Percentiles rank a stretch among this genome's conserved stretches.
Evolutionary conservation across 768 basidiomycete species (phyloP).

Genomic region (Tephrocybe sp.): DNA sequence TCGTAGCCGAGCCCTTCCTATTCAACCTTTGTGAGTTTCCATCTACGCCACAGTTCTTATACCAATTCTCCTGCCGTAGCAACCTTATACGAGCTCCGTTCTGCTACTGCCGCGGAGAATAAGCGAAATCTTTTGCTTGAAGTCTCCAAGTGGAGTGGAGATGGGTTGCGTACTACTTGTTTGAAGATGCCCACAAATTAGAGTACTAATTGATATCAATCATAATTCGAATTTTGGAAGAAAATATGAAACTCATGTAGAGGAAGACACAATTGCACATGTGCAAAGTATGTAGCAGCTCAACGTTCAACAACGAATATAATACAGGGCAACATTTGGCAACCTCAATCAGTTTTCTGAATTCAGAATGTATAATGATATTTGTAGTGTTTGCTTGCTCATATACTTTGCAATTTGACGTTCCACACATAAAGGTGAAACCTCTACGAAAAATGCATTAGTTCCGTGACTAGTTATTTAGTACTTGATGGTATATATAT

Average conservation of each 20-base stretch:
- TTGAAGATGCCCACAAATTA: slow-evolving; percentile 72
- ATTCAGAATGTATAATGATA: too few relatives aligned
- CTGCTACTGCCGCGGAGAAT: slow-evolving; percentile 67
- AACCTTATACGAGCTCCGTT: slow-evolving; percentile 80
- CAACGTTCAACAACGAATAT: too few relatives aligned
- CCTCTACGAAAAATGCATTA: too few relatives aligned
- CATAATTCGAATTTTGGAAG: too few relatives aligned
- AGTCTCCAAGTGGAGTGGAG: slow-evolving; percentile 84
- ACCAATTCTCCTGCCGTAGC: slow-evolving; percentile 37
- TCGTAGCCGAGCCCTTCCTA: slow-evolving; percentile 77
- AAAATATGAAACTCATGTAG: too few relatives aligned
- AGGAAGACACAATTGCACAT: too few relatives aligned
- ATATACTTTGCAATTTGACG: too few relatives aligned
- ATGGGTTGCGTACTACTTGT: slow-evolving; percentile 73
- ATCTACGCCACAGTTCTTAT: neutral
- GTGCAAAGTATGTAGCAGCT: too few relatives aligned
- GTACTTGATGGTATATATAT: slow-evolving; percentile 10
- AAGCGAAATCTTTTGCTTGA: slow-evolving; percentile 73
- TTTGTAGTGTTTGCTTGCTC: too few relatives aligned
- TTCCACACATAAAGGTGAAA: too few relatives aligned
- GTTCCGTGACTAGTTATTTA: neutral
- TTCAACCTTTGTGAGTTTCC: slow-evolving; percentile 73
- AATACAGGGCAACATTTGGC: too few relatives aligned
- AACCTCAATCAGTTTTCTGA: too few relatives aligned
- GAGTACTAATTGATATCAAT: neutral